A percentile compares a stretch with the other conserved stretches of the same genome.
These are phyloP conservation scores for Boeremia exigua DNA, from an alignment of 2,329 filamentous ascomycete species.

Conservation along the genomic window DNA sequence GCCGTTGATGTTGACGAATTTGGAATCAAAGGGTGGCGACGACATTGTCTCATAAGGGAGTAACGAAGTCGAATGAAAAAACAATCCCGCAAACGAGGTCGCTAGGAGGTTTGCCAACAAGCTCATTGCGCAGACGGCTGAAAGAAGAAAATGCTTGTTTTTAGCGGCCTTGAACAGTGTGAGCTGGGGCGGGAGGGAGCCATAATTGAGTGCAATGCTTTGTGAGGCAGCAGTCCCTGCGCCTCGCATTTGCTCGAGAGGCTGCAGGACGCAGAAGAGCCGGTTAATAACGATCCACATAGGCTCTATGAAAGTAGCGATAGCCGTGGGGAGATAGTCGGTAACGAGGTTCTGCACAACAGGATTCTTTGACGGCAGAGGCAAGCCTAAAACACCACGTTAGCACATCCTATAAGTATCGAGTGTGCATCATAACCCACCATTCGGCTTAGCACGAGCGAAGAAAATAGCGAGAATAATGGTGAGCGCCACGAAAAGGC, in stretches of 20 bases:
- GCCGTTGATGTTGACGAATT: slow-evolving; percentile 31
- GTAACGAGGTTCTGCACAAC: slow-evolving; percentile 50
- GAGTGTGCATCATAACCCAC: neutral
- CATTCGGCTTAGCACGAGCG: slow-evolving; percentile 16
- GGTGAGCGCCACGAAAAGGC: slow-evolving; percentile 15
- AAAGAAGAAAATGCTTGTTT: slow-evolving; percentile 55
- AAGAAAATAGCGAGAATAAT: slow-evolving; percentile 14
- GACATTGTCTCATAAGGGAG: slow-evolving; percentile 17
- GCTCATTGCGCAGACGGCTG: slow-evolving; percentile 53
- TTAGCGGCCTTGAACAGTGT: slow-evolving; percentile 53
- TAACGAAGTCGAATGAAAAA: slow-evolving; percentile 48
- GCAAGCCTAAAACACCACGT: slow-evolving; percentile 41
- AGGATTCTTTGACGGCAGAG: slow-evolving; percentile 42
- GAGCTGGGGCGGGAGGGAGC: slow-evolving; percentile 61
- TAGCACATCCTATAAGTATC: neutral
- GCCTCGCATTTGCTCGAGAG: slow-evolving; percentile 56
- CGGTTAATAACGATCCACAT: slow-evolving; percentile 63
- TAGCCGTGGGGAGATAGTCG: slow-evolving; percentile 59
- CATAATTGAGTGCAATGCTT: slow-evolving; percentile 56
- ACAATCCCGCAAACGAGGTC: slow-evolving; percentile 58
- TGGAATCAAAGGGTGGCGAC: slow-evolving; percentile 11
- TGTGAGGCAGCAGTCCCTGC: slow-evolving; percentile 40
- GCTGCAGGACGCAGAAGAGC: slow-evolving; percentile 59
- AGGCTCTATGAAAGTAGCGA: slow-evolving; percentile 63
- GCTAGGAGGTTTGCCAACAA: slow-evolving; percentile 61